phyloP scores from a whole-genome alignment of 768 basidiomycete genomes.

The Psilocybe cyanescens region DNA sequence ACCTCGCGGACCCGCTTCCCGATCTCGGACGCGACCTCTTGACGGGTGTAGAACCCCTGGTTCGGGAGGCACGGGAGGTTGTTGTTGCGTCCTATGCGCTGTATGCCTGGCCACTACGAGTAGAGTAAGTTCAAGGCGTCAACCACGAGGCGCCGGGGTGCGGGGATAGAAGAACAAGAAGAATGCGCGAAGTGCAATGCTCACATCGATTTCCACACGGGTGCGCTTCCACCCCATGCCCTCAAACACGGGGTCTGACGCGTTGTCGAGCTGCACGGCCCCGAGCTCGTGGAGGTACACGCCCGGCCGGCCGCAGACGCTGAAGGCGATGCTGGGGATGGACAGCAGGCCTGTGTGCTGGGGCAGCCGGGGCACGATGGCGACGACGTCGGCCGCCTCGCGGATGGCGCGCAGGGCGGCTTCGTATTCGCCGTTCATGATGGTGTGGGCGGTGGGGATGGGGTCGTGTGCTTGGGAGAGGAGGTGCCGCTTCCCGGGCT shows the following conservation, averaged over 20 bases:
- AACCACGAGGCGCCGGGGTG: background rate
- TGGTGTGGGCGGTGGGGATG: slow-evolving; percentile 14
- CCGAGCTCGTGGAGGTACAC: slow-evolving; percentile 18
- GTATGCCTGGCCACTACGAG: slow-evolving; percentile 27
- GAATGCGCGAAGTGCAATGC: slow-evolving; percentile 5
- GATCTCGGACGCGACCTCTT: slow-evolving; percentile 15
- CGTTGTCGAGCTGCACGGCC: slow-evolving; percentile 20
- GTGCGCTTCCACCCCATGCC: slow-evolving; percentile 23
- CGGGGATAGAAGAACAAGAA: background rate
- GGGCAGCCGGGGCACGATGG: slow-evolving; percentile 19
- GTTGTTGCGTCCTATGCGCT: background rate
- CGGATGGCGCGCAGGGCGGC: background rate
- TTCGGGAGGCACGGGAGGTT: slow-evolving; percentile 5
- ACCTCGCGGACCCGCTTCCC: slow-evolving; percentile 2
- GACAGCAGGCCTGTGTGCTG: slow-evolving; percentile 16
- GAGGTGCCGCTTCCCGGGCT: slow-evolving; percentile 7
- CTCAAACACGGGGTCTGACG: slow-evolving; percentile 21
- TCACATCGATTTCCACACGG: slow-evolving; percentile 21
- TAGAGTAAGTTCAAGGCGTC: background rate
- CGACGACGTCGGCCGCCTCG: slow-evolving; percentile 7
- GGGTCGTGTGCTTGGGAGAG: slow-evolving; percentile 10
- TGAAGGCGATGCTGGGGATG: slow-evolving; percentile 23
- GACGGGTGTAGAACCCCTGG: slow-evolving; percentile 16
- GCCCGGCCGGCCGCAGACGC: slow-evolving; percentile 23
- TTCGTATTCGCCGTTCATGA: slow-evolving; percentile 18